Base-by-base conservation (phyloP, 768 basidiomycete genomes). In the Podaxis carcinomalis region DNA sequence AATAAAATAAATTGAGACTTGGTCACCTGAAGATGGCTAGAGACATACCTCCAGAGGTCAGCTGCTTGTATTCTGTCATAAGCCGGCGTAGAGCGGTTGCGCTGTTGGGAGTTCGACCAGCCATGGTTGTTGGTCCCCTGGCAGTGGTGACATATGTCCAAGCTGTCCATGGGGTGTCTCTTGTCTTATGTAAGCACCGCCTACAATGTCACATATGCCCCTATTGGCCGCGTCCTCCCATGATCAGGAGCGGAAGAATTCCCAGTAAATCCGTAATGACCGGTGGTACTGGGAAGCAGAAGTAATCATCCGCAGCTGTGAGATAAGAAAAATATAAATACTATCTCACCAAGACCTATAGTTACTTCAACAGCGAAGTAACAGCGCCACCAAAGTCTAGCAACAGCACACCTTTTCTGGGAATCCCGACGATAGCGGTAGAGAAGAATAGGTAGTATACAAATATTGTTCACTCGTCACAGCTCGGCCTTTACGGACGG, bases 41-140 rank as follows among this genome's bases (percentile, higher is more conserved):
- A 27, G 36, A 57, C 77, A 62, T 64, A 89, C 88, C 90, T 77
- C 88, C 87, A 6, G 92, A 78, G 1, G 89, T 91, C 68, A 93
- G 81, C 66, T 91, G 90, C 72, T 87, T 91, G 79, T 93, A 93
- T 69, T 97, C 94, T 1, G 90, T 94, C 95, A 95, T 96, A 56
- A 96, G 79, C 47, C 94, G 82, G 63, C 91, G 83, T 50, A 92
- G 77, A 9, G 94, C 94, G 5, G 92, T 95, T 36, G 87, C 75
- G 64, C 74, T 86, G 56, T 72, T 79, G 10, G 83, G 78, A 42
- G 74, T 72, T 70, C 86, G 81, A 63, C 82, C 71, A 70, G 77
- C 79, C 87, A 66, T 66, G 28, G 28, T 2, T 42, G 51, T 49
- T 60, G 51, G 52, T 47, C 11, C 32, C 9, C 32, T 32, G 32